A percentile compares a stretch with the other conserved stretches of the same genome.
phyloP scores from a whole-genome alignment of 768 basidiomycete genomes.

The Coprinopsis cinerea region DNA sequence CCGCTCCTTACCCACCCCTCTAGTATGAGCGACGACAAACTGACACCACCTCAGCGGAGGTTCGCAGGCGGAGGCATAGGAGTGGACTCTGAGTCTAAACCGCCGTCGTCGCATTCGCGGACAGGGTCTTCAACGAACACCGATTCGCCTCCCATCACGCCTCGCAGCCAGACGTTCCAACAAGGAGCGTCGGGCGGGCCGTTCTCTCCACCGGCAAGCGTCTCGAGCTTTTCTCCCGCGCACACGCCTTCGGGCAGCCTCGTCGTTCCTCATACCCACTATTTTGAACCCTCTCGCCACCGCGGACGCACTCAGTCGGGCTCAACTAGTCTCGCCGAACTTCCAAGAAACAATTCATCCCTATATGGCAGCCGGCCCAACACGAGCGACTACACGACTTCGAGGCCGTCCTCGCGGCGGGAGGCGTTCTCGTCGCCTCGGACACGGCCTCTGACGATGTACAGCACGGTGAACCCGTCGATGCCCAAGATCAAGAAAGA shows the following conservation, averaged over 20 bases:
- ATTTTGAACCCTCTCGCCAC: constrained; percentile 20
- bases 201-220: constrained; percentile 48
- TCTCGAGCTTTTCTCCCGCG: constrained; percentile 36
- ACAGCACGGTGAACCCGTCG: constrained; percentile 40
- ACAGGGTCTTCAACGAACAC: constrained; percentile 23
- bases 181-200: constrained; percentile 32
- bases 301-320: constrained; percentile 32
- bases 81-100: constrained; percentile 22
- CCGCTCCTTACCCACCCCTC: no score
- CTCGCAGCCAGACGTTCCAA: constrained; percentile 30
- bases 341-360: constrained; percentile 33
- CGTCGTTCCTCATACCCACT: constrained; percentile 17
- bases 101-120: constrained; percentile 29
- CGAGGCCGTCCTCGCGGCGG: constrained; percentile 34
- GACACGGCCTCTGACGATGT: constrained; percentile 49
- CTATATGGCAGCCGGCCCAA: constrained; percentile 30
- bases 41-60: constrained; percentile 27
- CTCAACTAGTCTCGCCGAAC: constrained; percentile 36
- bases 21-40: constrained; percentile 19
- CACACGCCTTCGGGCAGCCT: constrained; percentile 24
- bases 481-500: constrained; percentile 34
- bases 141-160: constrained; percentile 37
- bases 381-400: constrained; percentile 15
- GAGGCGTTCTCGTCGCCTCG: constrained; percentile 57
- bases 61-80: constrained; percentile 23